These are phyloP conservation scores for Ophiocordyceps camponoti-floridani DNA, from an alignment of 2,329 filamentous ascomycete species.

Conservation along the genomic window DNA sequence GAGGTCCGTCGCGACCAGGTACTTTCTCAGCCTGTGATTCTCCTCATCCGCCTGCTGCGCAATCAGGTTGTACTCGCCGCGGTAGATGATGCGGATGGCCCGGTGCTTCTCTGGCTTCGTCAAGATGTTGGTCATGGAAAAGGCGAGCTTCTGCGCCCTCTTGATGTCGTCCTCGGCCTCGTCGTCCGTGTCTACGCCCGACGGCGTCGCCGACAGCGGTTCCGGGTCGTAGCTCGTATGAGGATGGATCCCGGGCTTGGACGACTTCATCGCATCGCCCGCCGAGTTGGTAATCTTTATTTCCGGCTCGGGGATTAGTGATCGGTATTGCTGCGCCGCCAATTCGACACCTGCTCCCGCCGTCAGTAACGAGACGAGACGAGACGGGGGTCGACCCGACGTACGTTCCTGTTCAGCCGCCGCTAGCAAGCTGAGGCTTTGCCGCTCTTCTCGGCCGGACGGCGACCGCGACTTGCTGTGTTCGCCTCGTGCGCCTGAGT, in stretches of 20 bases:
- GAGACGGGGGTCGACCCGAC: neutral
- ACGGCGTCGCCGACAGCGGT: constrained; percentile 32
- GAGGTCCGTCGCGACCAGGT: constrained; percentile 87
- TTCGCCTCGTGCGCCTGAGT: constrained; percentile 19
- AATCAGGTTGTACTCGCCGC: constrained; percentile 67
- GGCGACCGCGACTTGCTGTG: constrained; percentile 14
- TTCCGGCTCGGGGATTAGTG: constrained; percentile 46
- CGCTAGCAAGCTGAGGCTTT: constrained; percentile 45
- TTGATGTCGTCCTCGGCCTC: constrained; percentile 77
- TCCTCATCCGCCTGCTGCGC: constrained; percentile 64
- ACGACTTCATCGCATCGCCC: constrained; percentile 38
- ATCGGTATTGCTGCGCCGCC: constrained; percentile 36
- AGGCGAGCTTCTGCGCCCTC: constrained; percentile 66
- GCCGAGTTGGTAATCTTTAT: constrained; percentile 46
- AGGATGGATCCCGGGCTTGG: constrained; percentile 52
- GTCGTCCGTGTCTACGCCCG: constrained; percentile 63
- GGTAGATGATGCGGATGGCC: constrained; percentile 74
- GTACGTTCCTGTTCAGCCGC: constrained; percentile 64
- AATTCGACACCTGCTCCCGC: constrained; percentile 31
- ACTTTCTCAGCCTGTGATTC: constrained; percentile 65
- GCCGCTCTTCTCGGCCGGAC: constrained; percentile 19
- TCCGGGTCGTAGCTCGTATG: constrained; percentile 67
- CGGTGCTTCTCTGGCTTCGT: constrained; percentile 61
- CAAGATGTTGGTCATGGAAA: constrained; percentile 65
- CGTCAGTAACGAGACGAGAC: neutral